Evolutionary conservation across 768 basidiomycete genomes (phyloP), one percentile per base, ranked within the genome.

Genomic region (Kwoniella heveanensis): DNA sequence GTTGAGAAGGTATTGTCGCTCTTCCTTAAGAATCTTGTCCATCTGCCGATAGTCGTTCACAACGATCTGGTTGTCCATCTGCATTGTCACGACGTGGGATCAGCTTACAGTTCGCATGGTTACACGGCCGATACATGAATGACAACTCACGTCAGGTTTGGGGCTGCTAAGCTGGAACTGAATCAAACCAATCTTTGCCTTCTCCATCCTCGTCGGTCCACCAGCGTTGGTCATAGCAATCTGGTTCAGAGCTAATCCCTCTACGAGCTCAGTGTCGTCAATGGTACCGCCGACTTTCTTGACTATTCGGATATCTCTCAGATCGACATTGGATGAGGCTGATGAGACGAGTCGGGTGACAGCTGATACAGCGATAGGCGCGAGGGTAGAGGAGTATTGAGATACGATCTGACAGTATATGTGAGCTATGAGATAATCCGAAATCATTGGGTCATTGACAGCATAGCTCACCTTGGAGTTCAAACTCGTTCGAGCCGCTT

Each of bases 41-140:
- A 99, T 98, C 80, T 97, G 96, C 19, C 96, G 89, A 82, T 99
- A 99, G 82, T 99, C 95, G 68, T 95, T 98, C 72, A 99, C 97
- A 55, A 98, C 90, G 48, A 99, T 93, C 4, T 95, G 97, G 83
- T 99, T 98, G 81, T 99, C 96, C 95, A 99, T 99, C 94, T 97
- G 46, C 46, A 63, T 30, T 5, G 29, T 65, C 13, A 9, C 5
- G 66, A 70, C 67, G 65, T 77, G 37, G 32, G 26, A 25, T 44
- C 46, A 62, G 29, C 27, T 52, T 29, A 39, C 6, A 32, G 1
- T n/a, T n/a, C 15, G 25, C 1, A 26, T 30, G 50, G 44, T 13
- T 48, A 4, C 1, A 77, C 13, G 7, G 32, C 32, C n/a, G n/a
- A n/a, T n/a, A n/a, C n/a, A n/a, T n/a, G 32, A 36, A 10, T 44